phyloP scores from a whole-genome alignment of 305 asterid species.

The Solanum chacoense region DNA sequence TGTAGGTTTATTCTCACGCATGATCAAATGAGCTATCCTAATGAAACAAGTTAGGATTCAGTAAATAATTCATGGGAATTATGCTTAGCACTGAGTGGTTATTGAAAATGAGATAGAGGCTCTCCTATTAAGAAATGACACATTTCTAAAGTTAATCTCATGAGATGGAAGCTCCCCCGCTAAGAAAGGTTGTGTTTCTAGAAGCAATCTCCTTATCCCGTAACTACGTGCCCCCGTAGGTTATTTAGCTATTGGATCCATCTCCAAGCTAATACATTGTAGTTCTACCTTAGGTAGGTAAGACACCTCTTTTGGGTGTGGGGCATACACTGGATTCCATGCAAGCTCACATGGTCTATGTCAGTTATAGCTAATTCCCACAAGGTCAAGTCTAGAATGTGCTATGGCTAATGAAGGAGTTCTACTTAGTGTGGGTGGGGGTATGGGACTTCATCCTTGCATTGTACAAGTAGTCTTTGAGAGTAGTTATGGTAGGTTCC shows the following conservation, averaged over 20 bases:
- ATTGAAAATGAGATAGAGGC: background rate
- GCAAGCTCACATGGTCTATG: background rate
- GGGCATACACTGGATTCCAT: background rate
- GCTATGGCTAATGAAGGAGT: background rate
- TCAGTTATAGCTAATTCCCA: background rate
- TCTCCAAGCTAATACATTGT: background rate
- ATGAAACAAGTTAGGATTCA: too few species aligned
- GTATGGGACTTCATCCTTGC: background rate
- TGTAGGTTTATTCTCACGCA: background rate
- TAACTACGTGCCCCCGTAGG: background rate
- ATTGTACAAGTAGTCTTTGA: too few species aligned
- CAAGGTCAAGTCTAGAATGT: background rate
- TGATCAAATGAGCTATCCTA: background rate
- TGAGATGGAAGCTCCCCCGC: background rate
- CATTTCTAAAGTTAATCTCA: background rate
- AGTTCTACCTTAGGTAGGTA: background rate
- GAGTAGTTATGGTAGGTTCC: background rate
- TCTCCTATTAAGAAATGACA: background rate
- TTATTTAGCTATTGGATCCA: background rate
- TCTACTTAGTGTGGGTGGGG: background rate
- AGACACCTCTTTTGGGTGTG: background rate
- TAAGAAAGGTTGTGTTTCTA: background rate
- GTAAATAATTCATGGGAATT: background rate
- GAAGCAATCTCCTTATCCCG: background rate
- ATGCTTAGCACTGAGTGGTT: background rate